Conservation (phyloP, 2,329 filamentous ascomycete genomes). For the Clarireedia paspali region DNA sequence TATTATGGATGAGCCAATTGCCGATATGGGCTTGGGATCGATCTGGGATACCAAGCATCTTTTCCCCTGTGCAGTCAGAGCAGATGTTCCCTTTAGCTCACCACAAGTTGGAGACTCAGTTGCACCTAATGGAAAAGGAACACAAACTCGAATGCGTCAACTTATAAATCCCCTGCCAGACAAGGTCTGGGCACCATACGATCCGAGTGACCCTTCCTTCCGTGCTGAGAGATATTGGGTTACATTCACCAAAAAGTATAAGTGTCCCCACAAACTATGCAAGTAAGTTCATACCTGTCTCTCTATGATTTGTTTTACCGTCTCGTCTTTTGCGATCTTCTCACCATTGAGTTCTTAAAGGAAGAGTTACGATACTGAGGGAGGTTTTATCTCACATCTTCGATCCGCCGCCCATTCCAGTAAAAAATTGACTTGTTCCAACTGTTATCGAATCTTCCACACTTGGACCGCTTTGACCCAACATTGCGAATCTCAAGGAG, state of each 20-base stretch:
- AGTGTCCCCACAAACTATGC: conserved; percentile 24
- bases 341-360: conserved; percentile 6
- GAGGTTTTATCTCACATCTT: conserved; percentile 34
- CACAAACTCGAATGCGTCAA: not conserved
- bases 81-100: conserved; percentile 1
- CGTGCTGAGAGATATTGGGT: conserved; percentile 15
- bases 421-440: conserved; percentile 15
- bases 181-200: conserved; percentile 8
- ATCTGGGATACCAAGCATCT: conserved; percentile 8
- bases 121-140: not conserved
- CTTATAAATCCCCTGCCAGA: conserved; percentile 2
- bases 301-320: not conserved
- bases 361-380: conserved; percentile 10
- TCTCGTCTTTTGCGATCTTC: not conserved
- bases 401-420: conserved; percentile 34
- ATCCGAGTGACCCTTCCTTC: conserved; percentile 19
- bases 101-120: not conserved
- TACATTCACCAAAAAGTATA: conserved; percentile 17
- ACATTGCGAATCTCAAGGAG: conserved; percentile 40
- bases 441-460: conserved; percentile 29
- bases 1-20: conserved; percentile 6
- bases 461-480: conserved; percentile 37
- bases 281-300: conserved; percentile 15
- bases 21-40: not conserved
- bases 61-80: conserved; percentile 4